These are phyloP conservation scores for Kurtzmaniella quercitrusa DNA, from an alignment of 1,139 yeast genomes.

Conservation along the genomic window DNA sequence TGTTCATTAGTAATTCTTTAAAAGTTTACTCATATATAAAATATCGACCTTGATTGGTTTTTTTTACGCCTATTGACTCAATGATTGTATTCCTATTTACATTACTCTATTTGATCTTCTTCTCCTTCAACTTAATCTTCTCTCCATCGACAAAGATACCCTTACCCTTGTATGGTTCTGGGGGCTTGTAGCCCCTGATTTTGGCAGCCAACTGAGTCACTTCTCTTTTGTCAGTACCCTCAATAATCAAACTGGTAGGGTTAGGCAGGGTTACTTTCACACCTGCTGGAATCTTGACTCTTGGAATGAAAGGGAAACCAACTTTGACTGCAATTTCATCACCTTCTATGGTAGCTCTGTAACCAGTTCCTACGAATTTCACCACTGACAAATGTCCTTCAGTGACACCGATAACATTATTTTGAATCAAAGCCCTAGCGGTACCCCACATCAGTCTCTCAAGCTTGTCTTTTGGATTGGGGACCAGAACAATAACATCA, in stretches of 20 bases:
- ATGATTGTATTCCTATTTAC: slow-evolving; percentile 1
- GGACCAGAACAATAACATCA: slow-evolving; percentile 51
- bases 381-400: slow-evolving; percentile 90
- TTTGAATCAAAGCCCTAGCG: slow-evolving; percentile 70
- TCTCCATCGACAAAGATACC: slow-evolving; percentile 93
- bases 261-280: slow-evolving; percentile 72
- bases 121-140: slow-evolving; percentile 84
- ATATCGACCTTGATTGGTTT: too few species aligned
- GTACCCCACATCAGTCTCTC: slow-evolving; percentile 98
- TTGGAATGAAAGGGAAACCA: slow-evolving; percentile 68
- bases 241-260: slow-evolving; percentile 83
- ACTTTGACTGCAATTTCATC: slow-evolving; percentile 70
- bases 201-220: slow-evolving; percentile 87
- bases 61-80: too few species aligned
- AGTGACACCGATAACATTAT: slow-evolving; percentile 79
- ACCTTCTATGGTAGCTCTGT: slow-evolving; percentile 72
- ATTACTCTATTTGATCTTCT: slow-evolving; percentile 79
- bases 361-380: slow-evolving; percentile 95
- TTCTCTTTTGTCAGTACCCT: slow-evolving; percentile 85
- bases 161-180: slow-evolving; percentile 98
- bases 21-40: too few species aligned
- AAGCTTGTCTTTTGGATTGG: slow-evolving; percentile 52
- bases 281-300: slow-evolving; percentile 74
- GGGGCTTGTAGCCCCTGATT: slow-evolving; percentile 83
- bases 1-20: too few species aligned